Evolutionary conservation across 371 early-diverging fungal genomes (phyloP), one percentile per base, ranked within the genome.

Genomic region (Mucor lusitanicus): DNA sequence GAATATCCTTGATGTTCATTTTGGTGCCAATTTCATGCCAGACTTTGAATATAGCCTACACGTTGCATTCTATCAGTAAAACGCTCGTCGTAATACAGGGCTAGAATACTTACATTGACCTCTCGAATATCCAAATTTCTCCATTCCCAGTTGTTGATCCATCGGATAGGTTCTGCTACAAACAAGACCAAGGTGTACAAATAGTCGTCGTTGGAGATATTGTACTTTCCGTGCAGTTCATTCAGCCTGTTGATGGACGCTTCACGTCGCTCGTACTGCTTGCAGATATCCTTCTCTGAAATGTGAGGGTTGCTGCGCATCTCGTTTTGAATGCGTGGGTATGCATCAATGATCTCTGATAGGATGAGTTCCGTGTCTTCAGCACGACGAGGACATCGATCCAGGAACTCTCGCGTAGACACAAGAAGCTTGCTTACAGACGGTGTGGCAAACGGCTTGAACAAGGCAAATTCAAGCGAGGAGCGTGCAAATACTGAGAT

Each of bases 1-100:
- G 88, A 35, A 88, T 86, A 68, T 81, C 76, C 61, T 83, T 72
- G 33, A 88, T 85, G 6, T 76, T 71, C 84, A 86, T 82, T 15
- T 69, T 56, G 15, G 56, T 57, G 0, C 84, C 84, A 59, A 76
- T 63, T 40, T 73, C 67, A 28, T 68, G 70, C 86, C 86, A 87
- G 0, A 82, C 63, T 23, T 70, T 80, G 39, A 73, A 82, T 32
- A 74, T 65, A 8, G 76, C 76, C 74, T 75, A 50, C 17, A 53
- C 9, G 6, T 44, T 27, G n/a, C 27, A 30, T 6, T 8, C 40
- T 12, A 9, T 46, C 11, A 46, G 6, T 12, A 61, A 2, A 17
- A 27, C 2, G 37, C 37, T 12, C 17, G 12, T 39, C 33, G 30
- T n/a, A 32, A 53, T 27, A 7, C 6, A 23, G 13, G 21, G 15